Percentiles rank a stretch among this genome's conserved stretches.
Evolutionary conservation across 345 rosid genomes (phyloP).

Genomic region (Durio zibethinus): DNA sequence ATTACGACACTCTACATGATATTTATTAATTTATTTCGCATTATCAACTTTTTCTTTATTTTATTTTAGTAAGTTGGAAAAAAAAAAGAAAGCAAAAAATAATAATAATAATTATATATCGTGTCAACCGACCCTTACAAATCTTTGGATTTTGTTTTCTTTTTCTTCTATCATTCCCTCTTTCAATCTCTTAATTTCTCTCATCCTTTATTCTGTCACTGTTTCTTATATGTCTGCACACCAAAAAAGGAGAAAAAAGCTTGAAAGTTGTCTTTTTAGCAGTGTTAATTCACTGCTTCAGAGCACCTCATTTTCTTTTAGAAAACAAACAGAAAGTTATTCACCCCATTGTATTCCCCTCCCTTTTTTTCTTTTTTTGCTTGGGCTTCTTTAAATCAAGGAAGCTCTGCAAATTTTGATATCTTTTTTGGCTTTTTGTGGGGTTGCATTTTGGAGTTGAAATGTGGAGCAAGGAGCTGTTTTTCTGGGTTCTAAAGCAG

Average conservation of each 20-base stretch:
- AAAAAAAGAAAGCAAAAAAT: not conserved
- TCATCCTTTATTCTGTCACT: constrained; percentile 14
- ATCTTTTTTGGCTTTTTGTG: not conserved
- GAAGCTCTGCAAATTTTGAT: not conserved
- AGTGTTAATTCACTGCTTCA: not conserved
- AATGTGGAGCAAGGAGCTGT: constrained; percentile 36
- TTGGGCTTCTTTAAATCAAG: not conserved
- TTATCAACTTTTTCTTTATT: not conserved
- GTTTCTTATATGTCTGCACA: not conserved
- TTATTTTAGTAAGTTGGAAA: not conserved
- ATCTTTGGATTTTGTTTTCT: not conserved
- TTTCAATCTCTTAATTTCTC: not conserved
- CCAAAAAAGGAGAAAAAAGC: not conserved
- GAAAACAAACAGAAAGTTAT: not conserved
- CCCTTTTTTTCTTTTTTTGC: not conserved
- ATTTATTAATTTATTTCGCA: not conserved
- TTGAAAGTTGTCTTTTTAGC: not conserved
- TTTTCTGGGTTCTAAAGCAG: constrained; percentile 27
- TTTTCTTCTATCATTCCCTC: not conserved
- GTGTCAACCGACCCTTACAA: constrained; percentile 6
- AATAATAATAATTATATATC: not conserved
- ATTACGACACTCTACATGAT: not conserved
- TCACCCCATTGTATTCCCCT: not conserved
- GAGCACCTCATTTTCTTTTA: not conserved
- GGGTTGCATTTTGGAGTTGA: constrained; percentile 12